Conservation (phyloP, 306 rosid species). For the Vicia villosa region DNA sequence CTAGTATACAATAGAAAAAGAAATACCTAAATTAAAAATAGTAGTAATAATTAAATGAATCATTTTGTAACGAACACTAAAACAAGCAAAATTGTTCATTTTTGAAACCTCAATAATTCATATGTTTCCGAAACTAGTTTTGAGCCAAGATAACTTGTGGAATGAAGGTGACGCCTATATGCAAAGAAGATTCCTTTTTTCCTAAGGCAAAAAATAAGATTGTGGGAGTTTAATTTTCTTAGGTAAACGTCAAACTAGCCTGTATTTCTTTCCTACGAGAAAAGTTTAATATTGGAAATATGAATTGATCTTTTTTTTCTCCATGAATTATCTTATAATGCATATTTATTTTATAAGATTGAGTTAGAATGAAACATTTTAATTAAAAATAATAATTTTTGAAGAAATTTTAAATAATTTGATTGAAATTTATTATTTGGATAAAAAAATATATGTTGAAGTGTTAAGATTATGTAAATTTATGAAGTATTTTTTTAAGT, state of each 20-base stretch:
- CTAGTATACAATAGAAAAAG: too few species aligned
- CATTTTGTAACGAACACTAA: not conserved
- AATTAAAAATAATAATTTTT: too few species aligned
- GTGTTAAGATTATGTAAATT: too few species aligned
- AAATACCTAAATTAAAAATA: not conserved
- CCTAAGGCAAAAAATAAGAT: not conserved
- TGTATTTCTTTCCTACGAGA: not conserved
- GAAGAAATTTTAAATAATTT: too few species aligned
- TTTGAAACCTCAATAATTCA: too few species aligned
- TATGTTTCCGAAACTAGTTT: not conserved
- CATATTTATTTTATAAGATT: too few species aligned
- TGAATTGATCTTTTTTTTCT: not conserved
- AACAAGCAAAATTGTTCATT: not conserved
- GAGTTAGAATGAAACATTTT: too few species aligned
- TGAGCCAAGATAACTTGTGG: not conserved
- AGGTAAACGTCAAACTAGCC: not conserved
- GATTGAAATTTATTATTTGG: too few species aligned
- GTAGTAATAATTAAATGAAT: not conserved
- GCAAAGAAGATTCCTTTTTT: not conserved
- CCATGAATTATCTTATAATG: too few species aligned
- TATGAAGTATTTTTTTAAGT: too few species aligned
- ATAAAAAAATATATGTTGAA: too few species aligned
- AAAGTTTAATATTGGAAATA: not conserved
- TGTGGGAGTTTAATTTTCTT: not conserved
- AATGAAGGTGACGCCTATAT: too few species aligned